Percentiles rank a stretch among this genome's conserved stretches.
phyloP scores from a whole-genome alignment of 805 yeast species.

The Wickerhamomyces chaumierensis region DNA sequence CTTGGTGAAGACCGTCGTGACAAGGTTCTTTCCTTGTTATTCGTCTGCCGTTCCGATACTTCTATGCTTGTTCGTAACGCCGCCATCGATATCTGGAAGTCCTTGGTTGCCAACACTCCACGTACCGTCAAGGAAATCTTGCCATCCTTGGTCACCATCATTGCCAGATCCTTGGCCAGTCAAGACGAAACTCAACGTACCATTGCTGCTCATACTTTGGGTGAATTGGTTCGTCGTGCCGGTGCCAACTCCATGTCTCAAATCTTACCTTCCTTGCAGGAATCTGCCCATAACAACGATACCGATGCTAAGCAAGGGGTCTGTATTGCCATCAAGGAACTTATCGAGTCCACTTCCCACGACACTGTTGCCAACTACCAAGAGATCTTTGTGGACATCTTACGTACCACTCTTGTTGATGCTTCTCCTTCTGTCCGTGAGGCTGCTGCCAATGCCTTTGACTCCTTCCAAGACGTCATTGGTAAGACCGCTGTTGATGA shows the following conservation, averaged over 20 bases:
- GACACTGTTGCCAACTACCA: constrained; percentile 57
- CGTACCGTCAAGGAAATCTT: constrained; percentile 85
- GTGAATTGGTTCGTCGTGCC: constrained; percentile 89
- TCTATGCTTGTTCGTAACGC: constrained; percentile 81
- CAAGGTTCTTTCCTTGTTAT: constrained; percentile 72
- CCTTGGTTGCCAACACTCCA: constrained; percentile 92
- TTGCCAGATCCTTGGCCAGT: constrained; percentile 79
- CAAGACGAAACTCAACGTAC: constrained; percentile 65
- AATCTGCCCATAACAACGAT: constrained; percentile 46
- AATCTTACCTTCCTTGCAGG: constrained; percentile 74
- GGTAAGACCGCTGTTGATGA: constrained; percentile 86
- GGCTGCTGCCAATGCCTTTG: constrained; percentile 88
- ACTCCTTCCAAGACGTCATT: constrained; percentile 67
- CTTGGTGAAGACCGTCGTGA: constrained; percentile 87
- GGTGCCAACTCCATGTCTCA: constrained; percentile 81
- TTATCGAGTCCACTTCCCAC: constrained; percentile 60
- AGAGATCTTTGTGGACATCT: constrained; percentile 57
- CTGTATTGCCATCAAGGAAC: constrained; percentile 83
- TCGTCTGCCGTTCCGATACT: constrained; percentile 88
- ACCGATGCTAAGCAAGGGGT: constrained; percentile 92
- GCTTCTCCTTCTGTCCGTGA: constrained; percentile 64
- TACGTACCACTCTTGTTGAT: constrained; percentile 73
- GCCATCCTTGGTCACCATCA: constrained; percentile 68
- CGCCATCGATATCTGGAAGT: constrained; percentile 93
- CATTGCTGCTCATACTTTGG: constrained; percentile 88